These are phyloP conservation scores for Amanita rubescens DNA, from an alignment of 768 basidiomycete genomes.

Conservation along the genomic window DNA sequence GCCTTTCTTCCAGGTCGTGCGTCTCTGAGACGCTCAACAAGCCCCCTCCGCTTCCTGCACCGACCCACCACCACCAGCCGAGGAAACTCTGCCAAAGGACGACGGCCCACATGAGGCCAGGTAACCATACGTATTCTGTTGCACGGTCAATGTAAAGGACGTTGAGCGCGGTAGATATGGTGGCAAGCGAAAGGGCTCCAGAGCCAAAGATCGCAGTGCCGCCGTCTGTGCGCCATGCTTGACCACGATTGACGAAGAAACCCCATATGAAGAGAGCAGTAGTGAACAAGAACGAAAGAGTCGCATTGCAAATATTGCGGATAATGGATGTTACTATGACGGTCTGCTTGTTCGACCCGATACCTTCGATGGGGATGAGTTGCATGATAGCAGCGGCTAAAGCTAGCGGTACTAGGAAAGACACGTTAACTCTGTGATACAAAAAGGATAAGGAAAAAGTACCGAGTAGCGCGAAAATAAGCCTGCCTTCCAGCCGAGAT, in stretches of 20 bases:
- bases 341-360: constrained; percentile 19
- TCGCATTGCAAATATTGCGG: constrained; percentile 92
- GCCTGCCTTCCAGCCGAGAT: constrained; percentile 75
- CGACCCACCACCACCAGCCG: constrained; percentile 99
- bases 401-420: constrained; percentile 65
- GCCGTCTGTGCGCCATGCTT: constrained; percentile 96
- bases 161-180: constrained; percentile 78
- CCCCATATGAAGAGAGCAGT: constrained; percentile 90
- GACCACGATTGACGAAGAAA: constrained; percentile 74
- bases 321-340: constrained; percentile 61
- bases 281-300: constrained; percentile 93
- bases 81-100: constrained; percentile 96
- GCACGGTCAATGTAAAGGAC: constrained; percentile 79
- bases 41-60: constrained; percentile 73
- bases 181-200: constrained; percentile 75
- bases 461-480: constrained; percentile 84
- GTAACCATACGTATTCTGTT: constrained; percentile 89
- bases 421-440: not conserved
- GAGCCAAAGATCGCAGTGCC: constrained; percentile 92
- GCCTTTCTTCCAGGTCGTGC: constrained; percentile 59
- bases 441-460: constrained; percentile 14
- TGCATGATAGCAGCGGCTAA: constrained; percentile 79
- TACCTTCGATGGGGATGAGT: constrained; percentile 60
- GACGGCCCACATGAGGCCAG: constrained; percentile 82
- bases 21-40: constrained; percentile 40